Conservation (phyloP, 1,139 yeast species). For the Wickerhamiella pararugosa region DNA sequence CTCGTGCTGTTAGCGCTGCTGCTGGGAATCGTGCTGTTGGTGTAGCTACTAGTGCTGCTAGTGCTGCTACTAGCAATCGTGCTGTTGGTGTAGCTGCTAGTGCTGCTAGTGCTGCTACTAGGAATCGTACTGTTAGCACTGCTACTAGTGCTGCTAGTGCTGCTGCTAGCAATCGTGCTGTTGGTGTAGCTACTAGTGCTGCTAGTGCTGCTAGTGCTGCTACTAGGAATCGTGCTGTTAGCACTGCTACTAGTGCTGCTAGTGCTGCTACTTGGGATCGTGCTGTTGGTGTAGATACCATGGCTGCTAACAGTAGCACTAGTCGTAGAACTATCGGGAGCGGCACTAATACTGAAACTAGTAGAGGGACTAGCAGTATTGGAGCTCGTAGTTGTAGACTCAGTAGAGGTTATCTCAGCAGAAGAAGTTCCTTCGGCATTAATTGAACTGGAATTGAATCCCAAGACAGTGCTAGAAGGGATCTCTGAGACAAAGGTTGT, state of each 20-base stretch:
- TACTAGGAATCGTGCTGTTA: background rate
- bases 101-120: background rate
- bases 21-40: constrained; percentile 9
- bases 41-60: background rate
- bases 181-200: background rate
- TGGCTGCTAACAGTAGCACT: background rate
- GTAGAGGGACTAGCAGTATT: too few species aligned
- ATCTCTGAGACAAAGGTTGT: too few species aligned
- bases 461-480: too few species aligned
- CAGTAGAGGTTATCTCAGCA: too few species aligned
- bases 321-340: background rate
- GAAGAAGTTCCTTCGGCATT: too few species aligned
- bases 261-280: too few species aligned
- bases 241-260: background rate
- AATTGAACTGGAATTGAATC: too few species aligned
- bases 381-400: too few species aligned
- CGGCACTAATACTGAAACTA: too few species aligned
- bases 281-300: background rate
- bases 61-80: background rate
- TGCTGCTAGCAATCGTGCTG: background rate
- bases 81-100: background rate
- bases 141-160: background rate
- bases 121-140: background rate
- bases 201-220: background rate
- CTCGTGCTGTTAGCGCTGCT: constrained; percentile 12